Base-by-base conservation (phyloP, 495 filamentous ascomycete species). In the Penicillium fimorum region DNA sequence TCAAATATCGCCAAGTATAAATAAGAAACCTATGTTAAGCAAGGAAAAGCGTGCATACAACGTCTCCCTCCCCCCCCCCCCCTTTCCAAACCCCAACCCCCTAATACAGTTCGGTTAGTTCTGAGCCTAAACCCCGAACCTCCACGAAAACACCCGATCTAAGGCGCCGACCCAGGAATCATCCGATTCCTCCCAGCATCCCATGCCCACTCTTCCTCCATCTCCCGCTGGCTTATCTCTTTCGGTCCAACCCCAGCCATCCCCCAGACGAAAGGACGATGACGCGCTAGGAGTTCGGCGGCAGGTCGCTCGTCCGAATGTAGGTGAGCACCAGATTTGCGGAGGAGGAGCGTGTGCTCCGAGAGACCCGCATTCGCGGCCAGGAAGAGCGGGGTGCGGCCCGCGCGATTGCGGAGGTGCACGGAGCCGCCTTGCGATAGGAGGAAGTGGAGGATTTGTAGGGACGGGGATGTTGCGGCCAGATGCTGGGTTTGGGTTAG, bases 391-490 rank as follows among this genome's bases (percentile, higher is more conserved):
- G 93, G 91, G 45, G 92, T 96, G 63, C 89, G 87, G 53, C 89
- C 86, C 24, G 83, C 84, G 18, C 83, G 79, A 70, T 96, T 96
- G 41, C 93, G 83, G 20, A 90, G 71, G 70, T 96, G 92, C 13
- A 97, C 93, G 35, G 88, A 91, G 2, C 89, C 93, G 3, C 92
- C 92, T 25, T 88, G 80, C 20, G 72, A 76, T 9, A 97, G 81
- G 48, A 96, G 79, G 59, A 87, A 84, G 33, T 82, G 79, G 44
- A 96, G 74, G 25, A 96, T 86, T 1, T 82, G 71, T 22, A 83
- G 53, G 12, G 78, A 76, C 1, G 82, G 80, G 38, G 80, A 80
- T 11, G 80, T 81, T 10, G 87, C 81, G 29, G 87, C 86, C 48
- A 89, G 70, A 59, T 89, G 86, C 83, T 87, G 62, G 7, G 11